Percentiles rank a stretch among this genome's conserved stretches.
These are phyloP conservation scores for Xanthoceras sorbifolium DNA, from an alignment of 345 rosid genomes.

Conservation along the genomic window DNA sequence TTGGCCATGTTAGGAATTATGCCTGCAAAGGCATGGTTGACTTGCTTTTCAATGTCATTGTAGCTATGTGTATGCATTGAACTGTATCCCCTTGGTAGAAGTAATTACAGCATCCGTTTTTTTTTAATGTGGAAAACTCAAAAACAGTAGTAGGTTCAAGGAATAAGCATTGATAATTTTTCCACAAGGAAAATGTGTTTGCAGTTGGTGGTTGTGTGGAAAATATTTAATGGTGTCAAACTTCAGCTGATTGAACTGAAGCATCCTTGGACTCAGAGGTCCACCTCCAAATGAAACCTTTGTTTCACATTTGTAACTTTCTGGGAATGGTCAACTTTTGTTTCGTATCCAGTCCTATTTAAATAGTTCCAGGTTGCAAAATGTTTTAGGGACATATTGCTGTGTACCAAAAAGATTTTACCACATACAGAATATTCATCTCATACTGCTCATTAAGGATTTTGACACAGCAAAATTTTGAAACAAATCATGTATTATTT, in stretches of 20 bases:
- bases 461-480: neutral
- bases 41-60: neutral
- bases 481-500: slow-evolving; percentile 6
- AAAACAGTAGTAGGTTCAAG: neutral
- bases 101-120: neutral
- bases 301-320: slow-evolving; percentile 18
- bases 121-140: neutral
- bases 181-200: neutral
- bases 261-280: neutral
- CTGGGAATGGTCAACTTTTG: slow-evolving; percentile 22
- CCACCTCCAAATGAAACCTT: neutral
- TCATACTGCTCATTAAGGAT: neutral
- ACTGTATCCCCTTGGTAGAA: neutral
- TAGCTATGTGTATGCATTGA: neutral
- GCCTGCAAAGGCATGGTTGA: neutral
- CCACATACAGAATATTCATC: neutral
- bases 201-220: slow-evolving; percentile 8
- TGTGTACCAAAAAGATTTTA: neutral
- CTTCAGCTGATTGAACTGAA: neutral
- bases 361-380: neutral
- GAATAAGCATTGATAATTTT: neutral
- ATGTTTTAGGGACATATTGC: neutral
- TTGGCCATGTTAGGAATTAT: neutral
- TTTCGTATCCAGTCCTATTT: neutral
- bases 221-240: neutral